Percentiles rank a stretch among this genome's conserved stretches.
phyloP scores from a whole-genome alignment of 495 filamentous ascomycete genomes.

The Penicillium maclennaniae region DNA sequence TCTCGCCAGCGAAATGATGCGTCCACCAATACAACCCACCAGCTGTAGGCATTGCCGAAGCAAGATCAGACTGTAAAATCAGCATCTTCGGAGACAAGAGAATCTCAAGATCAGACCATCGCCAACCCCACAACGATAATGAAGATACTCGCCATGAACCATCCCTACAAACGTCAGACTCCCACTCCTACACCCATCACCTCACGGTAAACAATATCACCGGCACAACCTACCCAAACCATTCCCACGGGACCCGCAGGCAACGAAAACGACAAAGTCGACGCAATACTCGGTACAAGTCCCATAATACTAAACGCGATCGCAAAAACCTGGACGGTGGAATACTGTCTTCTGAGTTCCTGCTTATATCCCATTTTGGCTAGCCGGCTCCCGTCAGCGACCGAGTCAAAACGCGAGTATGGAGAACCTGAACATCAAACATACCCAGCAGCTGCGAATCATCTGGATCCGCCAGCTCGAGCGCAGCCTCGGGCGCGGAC shows the following conservation, averaged over 20 bases:
- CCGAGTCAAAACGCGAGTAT: not conserved
- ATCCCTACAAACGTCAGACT: slow-evolving; percentile 31
- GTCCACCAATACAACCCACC: slow-evolving; percentile 70
- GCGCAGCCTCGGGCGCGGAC: not conserved
- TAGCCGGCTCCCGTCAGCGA: slow-evolving; percentile 5
- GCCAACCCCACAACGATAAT: slow-evolving; percentile 65
- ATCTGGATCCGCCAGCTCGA: not conserved
- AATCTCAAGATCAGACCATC: slow-evolving; percentile 40
- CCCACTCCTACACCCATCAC: slow-evolving; percentile 42
- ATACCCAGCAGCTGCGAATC: slow-evolving; percentile 30
- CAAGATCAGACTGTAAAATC: slow-evolving; percentile 53
- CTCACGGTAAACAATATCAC: not conserved
- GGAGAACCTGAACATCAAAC: not conserved
- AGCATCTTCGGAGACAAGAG: not conserved
- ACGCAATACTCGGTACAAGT: slow-evolving; percentile 63
- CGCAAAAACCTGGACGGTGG: slow-evolving; percentile 62
- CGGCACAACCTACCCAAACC: slow-evolving; percentile 51
- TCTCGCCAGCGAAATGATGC: slow-evolving; percentile 59
- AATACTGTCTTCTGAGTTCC: slow-evolving; percentile 62
- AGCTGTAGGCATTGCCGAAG: slow-evolving; percentile 64
- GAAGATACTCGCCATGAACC: slow-evolving; percentile 61
- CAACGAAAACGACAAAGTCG: slow-evolving; percentile 59
- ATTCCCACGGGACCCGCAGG: slow-evolving; percentile 67
- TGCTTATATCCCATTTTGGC: slow-evolving; percentile 62
- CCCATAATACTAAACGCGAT: slow-evolving; percentile 73